Evolutionary conservation across 495 filamentous ascomycete genomes (phyloP).

Genomic region (Penicillium paradoxum): DNA sequence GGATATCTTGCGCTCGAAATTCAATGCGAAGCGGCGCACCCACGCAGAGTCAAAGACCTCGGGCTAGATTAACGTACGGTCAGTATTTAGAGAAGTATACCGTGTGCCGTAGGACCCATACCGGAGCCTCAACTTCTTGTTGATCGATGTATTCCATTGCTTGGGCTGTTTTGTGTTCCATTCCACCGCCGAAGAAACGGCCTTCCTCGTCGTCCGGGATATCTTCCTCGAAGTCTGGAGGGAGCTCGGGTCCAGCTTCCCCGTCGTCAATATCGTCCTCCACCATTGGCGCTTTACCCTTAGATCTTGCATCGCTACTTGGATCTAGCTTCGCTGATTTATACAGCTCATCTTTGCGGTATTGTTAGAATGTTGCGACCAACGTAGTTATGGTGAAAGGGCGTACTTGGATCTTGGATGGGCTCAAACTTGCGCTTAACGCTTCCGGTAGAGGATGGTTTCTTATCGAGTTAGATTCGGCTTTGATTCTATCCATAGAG

Average conservation of each 20-base stretch:
- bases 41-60: constrained; percentile 82
- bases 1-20: constrained; percentile 85
- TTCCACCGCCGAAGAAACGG: constrained; percentile 90
- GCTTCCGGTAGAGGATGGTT: constrained; percentile 37
- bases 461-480: constrained; percentile 30
- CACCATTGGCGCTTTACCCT: constrained; percentile 53
- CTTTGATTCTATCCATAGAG: neutral
- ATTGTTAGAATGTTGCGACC: constrained; percentile 18
- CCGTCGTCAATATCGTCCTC: constrained; percentile 60
- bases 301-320: constrained; percentile 57
- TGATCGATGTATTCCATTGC: constrained; percentile 88
- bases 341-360: constrained; percentile 62
- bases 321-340: constrained; percentile 75
- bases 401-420: constrained; percentile 64
- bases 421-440: constrained; percentile 77
- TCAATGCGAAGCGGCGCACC: constrained; percentile 74
- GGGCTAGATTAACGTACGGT: constrained; percentile 30
- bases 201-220: constrained; percentile 81
- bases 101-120: constrained; percentile 10
- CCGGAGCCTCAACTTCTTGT: constrained; percentile 50
- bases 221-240: constrained; percentile 56
- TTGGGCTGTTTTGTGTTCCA: constrained; percentile 71
- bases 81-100: constrained; percentile 2
- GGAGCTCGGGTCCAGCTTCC: constrained; percentile 63
- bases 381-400: neutral